Evolutionary conservation across 345 rosid species (phyloP).

Genomic region (Syzygium aromaticum): DNA sequence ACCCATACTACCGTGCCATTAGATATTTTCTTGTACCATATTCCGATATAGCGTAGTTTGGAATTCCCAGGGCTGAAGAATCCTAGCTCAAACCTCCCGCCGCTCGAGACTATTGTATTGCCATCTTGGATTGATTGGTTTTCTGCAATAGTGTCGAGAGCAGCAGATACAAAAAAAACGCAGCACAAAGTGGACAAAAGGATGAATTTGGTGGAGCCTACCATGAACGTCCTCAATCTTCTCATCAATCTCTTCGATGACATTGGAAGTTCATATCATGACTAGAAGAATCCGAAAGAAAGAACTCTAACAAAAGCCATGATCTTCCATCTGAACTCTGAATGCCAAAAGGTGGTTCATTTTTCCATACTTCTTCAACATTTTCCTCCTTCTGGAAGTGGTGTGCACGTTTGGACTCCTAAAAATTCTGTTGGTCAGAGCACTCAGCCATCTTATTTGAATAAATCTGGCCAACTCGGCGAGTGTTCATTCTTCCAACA

Average conservation of each 20-base stretch:
- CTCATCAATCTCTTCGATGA: background rate
- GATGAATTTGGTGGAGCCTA: background rate
- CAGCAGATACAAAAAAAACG: background rate
- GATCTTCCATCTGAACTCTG: background rate
- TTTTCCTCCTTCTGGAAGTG: background rate
- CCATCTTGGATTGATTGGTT: constrained; percentile 7
- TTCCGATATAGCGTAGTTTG: constrained; percentile 24
- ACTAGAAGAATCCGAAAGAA: background rate
- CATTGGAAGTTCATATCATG: background rate
- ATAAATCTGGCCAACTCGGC: background rate
- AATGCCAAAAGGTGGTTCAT: background rate
- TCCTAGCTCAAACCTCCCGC: constrained; percentile 25
- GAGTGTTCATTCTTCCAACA: background rate
- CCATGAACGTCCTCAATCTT: constrained; percentile 1
- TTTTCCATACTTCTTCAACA: background rate
- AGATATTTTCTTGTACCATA: constrained; percentile 27
- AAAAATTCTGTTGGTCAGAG: background rate
- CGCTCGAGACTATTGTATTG: constrained; percentile 7
- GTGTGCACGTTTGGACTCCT: background rate
- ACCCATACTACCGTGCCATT: constrained; percentile 26
- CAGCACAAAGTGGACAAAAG: constrained; percentile 1
- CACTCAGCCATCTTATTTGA: constrained; percentile 2
- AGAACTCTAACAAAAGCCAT: background rate
- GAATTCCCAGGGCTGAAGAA: constrained; percentile 21
- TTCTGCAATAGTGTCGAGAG: background rate